phyloP scores from a whole-genome alignment of 164 flowering plant species.

The Umbilicus rupestris region DNA sequence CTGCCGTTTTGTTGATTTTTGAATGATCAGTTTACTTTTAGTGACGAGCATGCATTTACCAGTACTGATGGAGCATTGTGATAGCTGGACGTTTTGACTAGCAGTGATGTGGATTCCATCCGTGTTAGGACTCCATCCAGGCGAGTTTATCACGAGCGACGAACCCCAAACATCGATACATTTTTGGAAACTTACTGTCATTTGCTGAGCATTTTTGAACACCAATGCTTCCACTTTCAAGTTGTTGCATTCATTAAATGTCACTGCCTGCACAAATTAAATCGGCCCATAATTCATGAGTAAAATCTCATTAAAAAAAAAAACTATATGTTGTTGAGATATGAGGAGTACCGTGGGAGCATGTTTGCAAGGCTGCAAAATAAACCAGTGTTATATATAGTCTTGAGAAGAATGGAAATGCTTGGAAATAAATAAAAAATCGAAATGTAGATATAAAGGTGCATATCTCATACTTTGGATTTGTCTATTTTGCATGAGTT shows the following conservation, averaged over 20 bases:
- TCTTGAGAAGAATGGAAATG: neutral
- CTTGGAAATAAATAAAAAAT: neutral
- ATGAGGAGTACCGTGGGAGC: conserved; percentile 26
- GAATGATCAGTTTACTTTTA: neutral
- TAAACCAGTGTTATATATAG: neutral
- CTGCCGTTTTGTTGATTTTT: neutral
- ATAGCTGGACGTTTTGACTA: conserved; percentile 30
- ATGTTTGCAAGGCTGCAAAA: conserved; percentile 21
- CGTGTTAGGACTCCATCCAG: conserved; percentile 66
- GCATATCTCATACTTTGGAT: conserved; percentile 11
- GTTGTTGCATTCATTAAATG: conserved; percentile 32
- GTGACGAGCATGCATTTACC: conserved; percentile 23
- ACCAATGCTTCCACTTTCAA: conserved; percentile 26
- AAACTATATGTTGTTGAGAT: too few species aligned
- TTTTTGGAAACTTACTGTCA: conserved; percentile 32
- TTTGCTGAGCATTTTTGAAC: conserved; percentile 43
- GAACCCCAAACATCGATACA: conserved; percentile 33
- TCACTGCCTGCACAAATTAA: conserved; percentile 30
- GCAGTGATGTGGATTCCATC: conserved; percentile 66
- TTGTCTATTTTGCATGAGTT: conserved; percentile 30
- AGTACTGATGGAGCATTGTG: conserved; percentile 32
- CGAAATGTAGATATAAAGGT: neutral
- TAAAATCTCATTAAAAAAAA: neutral
- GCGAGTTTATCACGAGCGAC: conserved; percentile 34
- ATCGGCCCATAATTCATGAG: too few species aligned